These are phyloP conservation scores for Dictyostelium brefeldianum DNA, from an alignment of 78 protist genomes.

Conservation along the genomic window DNA sequence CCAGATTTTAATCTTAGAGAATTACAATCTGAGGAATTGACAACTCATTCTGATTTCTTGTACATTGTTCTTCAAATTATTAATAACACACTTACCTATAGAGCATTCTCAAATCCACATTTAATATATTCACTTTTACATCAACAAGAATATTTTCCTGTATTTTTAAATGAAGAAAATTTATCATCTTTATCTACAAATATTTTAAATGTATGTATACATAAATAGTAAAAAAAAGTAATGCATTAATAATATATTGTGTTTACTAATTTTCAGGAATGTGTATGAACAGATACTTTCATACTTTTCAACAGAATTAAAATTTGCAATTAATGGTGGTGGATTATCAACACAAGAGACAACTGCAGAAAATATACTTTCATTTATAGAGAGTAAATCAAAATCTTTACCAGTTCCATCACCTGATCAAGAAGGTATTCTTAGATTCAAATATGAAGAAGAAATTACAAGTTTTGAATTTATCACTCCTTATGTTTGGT, in stretches of 20 bases:
- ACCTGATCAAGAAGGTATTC: constrained; percentile 38
- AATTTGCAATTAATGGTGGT: not conserved
- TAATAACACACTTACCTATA: constrained; percentile 60
- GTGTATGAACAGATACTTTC: constrained; percentile 20
- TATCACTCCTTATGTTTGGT: constrained; percentile 75
- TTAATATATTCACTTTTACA: constrained; percentile 68
- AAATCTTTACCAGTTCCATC: constrained; percentile 43
- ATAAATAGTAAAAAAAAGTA: not conserved
- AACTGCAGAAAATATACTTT: constrained; percentile 40
- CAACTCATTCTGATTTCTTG: constrained; percentile 67
- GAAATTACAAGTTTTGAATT: constrained; percentile 50
- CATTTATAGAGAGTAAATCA: constrained; percentile 48
- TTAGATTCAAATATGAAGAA: constrained; percentile 72
- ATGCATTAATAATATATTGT: not conserved
- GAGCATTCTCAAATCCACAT: constrained; percentile 54
- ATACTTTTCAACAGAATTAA: constrained; percentile 50
- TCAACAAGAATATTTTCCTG: constrained; percentile 63
- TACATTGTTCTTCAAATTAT: constrained; percentile 65
- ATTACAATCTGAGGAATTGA: constrained; percentile 45
- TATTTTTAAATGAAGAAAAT: constrained; percentile 51
- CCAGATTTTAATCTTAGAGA: constrained; percentile 7
- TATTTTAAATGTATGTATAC: constrained; percentile 42
- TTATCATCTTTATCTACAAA: constrained; percentile 38
- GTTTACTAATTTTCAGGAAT: not conserved
- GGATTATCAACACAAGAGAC: constrained; percentile 18